Evolutionary conservation across 176 grass and related monocot genomes (phyloP), one percentile per base, ranked within the genome.

Genomic region (Eragrostis nindensis): DNA sequence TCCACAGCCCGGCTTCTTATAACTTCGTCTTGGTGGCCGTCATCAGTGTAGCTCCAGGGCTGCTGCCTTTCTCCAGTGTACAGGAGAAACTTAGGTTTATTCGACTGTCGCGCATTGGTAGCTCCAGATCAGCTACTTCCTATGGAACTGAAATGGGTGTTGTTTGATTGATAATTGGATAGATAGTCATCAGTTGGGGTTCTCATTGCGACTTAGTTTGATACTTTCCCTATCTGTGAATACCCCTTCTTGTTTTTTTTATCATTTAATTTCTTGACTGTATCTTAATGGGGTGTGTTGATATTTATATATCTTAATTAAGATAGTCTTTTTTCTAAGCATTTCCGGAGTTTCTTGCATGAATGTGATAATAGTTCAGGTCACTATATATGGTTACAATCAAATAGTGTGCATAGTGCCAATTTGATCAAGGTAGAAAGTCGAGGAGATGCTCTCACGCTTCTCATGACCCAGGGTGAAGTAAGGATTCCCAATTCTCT

Each of bases 1-100:
- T 74, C 66, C 38, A 75, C 86, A 40, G 19, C 73, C 73, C 62
- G 66, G 71, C 66, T 68, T 83, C 57, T 21, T 78, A 47, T 17
- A 84, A 52, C 42, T 73, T 87, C 45, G 66, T 81, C 52, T 81
- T 38, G 70, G 12, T n/a, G 65, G 29, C 62, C 38, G 56, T 73
- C n/a, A n/a, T n/a, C 17, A 55, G 72, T 46, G 57, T 73, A 62
- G 57, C 5, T 39, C 42, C 29, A 84, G 62, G 68, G 65, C 29
- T 53, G 52, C 41, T 75, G 19, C 21, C n/a, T 47, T 67, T 27
- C 41, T 66, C 49, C n/a, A n/a, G n/a, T n/a, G n/a, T n/a, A n/a
- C n/a, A n/a, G n/a, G n/a, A n/a, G n/a, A n/a, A n/a, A n/a, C n/a
- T n/a, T n/a, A n/a, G n/a, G n/a, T n/a, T n/a, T n/a, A n/a, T n/a